Conservation (phyloP, 495 filamentous ascomycete genomes). For the Aspergillus panamensis region DNA sequence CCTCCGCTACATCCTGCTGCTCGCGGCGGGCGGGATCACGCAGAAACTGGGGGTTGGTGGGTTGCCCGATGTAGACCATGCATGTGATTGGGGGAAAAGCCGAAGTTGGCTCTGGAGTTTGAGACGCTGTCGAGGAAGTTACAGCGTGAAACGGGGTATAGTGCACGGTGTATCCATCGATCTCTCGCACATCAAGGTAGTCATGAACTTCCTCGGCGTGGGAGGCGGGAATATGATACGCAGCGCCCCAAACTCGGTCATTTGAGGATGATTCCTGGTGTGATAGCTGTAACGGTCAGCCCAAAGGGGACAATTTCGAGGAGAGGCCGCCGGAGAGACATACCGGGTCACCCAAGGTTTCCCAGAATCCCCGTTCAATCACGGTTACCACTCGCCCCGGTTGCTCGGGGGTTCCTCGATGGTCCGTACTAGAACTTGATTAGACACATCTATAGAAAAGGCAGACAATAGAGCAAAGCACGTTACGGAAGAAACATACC, state of each 20-base stretch:
- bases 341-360: conserved; percentile 64
- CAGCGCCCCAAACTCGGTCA: conserved; percentile 82
- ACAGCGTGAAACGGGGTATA: conserved; percentile 73
- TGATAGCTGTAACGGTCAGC: conserved; percentile 28
- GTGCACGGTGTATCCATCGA: conserved; percentile 92
- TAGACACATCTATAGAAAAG: background rate
- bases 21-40: conserved; percentile 62
- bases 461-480: background rate
- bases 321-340: background rate
- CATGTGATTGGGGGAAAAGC: conserved; percentile 42
- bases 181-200: conserved; percentile 94
- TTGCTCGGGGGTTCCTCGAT: conserved; percentile 81
- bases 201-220: conserved; percentile 77
- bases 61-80: conserved; percentile 93
- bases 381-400: conserved; percentile 93
- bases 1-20: conserved; percentile 74
- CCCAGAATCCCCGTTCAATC: conserved; percentile 78
- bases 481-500: conserved; percentile 21
- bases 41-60: conserved; percentile 89
- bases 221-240: conserved; percentile 76
- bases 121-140: background rate
- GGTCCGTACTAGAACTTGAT: conserved; percentile 64
- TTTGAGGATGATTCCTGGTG: conserved; percentile 37
- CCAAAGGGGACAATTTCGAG: background rate
- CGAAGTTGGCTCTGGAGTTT: background rate